Conservation (phyloP, 495 filamentous ascomycete genomes). For the Apiosordaria backusii region DNA sequence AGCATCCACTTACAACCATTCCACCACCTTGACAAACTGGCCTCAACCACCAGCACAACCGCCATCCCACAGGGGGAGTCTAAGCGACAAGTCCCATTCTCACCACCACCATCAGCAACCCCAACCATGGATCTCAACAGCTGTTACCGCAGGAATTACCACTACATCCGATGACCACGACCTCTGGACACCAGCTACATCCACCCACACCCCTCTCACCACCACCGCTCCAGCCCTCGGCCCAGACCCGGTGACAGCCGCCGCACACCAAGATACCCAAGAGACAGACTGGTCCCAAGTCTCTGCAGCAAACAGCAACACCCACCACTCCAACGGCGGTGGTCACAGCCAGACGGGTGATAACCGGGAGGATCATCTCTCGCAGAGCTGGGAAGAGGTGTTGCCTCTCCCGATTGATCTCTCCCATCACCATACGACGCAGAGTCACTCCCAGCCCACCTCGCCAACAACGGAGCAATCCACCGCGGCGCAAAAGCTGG, state of each 20-base stretch:
- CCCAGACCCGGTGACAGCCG: not conserved
- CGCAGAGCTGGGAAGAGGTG: not conserved
- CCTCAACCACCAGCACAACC: not conserved
- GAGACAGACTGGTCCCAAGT: not conserved
- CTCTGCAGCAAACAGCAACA: not conserved
- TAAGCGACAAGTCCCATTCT: not conserved
- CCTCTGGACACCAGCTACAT: not conserved
- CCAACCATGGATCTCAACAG: not conserved
- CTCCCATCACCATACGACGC: not conserved
- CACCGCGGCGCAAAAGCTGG: not conserved
- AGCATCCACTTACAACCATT: not conserved
- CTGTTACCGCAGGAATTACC: not conserved
- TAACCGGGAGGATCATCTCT: not conserved
- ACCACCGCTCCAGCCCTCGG: not conserved
- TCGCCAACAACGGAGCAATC: not conserved
- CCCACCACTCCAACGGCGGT: not conserved
- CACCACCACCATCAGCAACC: not conserved
- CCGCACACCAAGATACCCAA: not conserved
- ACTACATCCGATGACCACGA: not conserved
- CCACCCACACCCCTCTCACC: not conserved
- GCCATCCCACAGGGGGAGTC: not conserved
- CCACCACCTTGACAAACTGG: not conserved
- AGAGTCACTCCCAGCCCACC: no score
- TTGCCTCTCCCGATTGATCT: no score
- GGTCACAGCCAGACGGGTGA: not conserved